phyloP scores from a whole-genome alignment of 306 rosid species.

The Gastrolobium villosum region DNA sequence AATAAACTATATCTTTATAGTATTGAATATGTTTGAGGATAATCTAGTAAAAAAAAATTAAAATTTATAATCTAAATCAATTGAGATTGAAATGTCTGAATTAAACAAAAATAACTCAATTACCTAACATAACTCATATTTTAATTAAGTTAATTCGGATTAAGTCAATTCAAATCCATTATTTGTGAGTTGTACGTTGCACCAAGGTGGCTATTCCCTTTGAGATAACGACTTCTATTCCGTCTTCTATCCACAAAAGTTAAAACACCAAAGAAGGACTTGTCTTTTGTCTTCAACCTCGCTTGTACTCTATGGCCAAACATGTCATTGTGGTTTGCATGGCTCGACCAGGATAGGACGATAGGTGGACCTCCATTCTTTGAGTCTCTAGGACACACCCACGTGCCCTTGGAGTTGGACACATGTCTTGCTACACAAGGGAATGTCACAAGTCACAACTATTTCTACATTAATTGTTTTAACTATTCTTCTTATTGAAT shows the following conservation, averaged over 20 bases:
- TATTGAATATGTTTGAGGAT: too few species aligned
- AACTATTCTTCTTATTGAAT: background rate
- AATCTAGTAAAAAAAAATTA: too few species aligned
- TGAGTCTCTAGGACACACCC: background rate
- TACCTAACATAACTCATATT: too few species aligned
- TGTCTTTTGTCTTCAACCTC: background rate
- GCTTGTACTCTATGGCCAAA: background rate
- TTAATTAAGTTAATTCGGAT: too few species aligned
- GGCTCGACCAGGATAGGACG: background rate
- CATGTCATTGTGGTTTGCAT: background rate
- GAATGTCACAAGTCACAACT: background rate
- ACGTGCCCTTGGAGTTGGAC: background rate
- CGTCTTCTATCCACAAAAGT: background rate
- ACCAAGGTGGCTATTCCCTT: too few species aligned
- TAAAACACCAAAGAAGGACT: background rate
- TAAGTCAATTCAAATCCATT: too few species aligned
- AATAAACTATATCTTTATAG: too few species aligned
- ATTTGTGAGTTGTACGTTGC: too few species aligned
- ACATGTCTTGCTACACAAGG: background rate
- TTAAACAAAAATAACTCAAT: too few species aligned
- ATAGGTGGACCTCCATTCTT: background rate
- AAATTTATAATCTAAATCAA: too few species aligned
- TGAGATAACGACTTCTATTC: too few species aligned
- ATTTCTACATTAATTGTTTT: background rate
- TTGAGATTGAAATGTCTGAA: too few species aligned